Evolutionary conservation across 345 rosid genomes (phyloP), one percentile per base, ranked within the genome.

Genomic region (Citrus medica): DNA sequence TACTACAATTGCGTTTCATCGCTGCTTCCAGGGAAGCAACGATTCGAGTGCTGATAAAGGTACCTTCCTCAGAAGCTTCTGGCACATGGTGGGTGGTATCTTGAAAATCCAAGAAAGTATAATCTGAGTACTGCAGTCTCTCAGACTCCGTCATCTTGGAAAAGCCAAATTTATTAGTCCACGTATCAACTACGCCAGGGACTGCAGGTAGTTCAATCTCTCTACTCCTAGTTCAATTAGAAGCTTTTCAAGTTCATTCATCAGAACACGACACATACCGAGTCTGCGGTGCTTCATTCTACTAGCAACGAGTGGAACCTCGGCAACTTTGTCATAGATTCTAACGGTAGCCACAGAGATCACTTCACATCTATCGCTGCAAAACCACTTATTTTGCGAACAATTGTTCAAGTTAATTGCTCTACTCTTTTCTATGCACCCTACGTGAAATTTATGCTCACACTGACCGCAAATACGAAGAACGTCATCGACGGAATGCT

Each of bases 311-410:
- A 90, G 83, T 5, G 92, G 90, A 64, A 92, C 64, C 74, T 92
- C 92, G 1, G 92, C 91, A 63, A 90, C 92, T 66, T 71, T 71
- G 35, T 87, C 93, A 42, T 82, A 76, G 27, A 92, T 85, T 88
- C 98, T 92, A 27, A 93, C 51, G 30, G 78, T 79, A 19, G 95
- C 98, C 72, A 86, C 93, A 1, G 89, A 83, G 19, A 92, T 38
- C 73, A 89, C 59, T 73, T 81, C 76, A 77, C 98, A 95, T 19
- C 79, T 81, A 17, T 56, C 78, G 80, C 88, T 78, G 82, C 98
- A 95, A 79, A 88, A 89, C 93, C 91, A 89, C 9, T 74, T 86
- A 71, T 56, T 67, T 10, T 40, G 10, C 0, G 77, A 66, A 32
- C 33, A 42, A 6, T 38, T 1, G n/a, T 79, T 74, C 74, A 28